Percentiles rank a stretch among this genome's conserved stretches.
Evolutionary conservation across 768 basidiomycete species (phyloP).

Genomic region (Rossbeevera mucosa): DNA sequence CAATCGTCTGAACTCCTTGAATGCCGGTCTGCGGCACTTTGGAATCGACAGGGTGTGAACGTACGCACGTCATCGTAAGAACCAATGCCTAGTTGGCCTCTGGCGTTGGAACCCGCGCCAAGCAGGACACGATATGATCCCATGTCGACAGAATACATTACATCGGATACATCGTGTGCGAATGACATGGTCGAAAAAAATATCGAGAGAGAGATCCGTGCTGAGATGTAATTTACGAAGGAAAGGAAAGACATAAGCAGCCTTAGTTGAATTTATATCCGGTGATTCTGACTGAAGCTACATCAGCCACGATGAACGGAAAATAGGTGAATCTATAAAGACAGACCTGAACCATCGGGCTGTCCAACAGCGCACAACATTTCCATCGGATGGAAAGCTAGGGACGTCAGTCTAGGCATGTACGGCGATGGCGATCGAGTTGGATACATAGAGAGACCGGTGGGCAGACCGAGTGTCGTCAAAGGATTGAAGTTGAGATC

Average conservation of each 20-base stretch:
- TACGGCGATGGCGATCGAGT: constrained; percentile 54
- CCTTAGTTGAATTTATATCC: constrained; percentile 48
- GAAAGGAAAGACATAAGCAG: not conserved
- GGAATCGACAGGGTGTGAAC: constrained; percentile 38
- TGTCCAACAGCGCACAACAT: constrained; percentile 77
- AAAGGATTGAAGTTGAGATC: constrained; percentile 22
- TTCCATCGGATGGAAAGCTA: constrained; percentile 81
- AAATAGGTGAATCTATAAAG: not conserved
- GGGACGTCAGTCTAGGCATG: constrained; percentile 57
- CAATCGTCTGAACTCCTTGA: not conserved
- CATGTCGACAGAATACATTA: not conserved
- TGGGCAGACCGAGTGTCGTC: constrained; percentile 47
- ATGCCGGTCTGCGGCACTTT: not conserved
- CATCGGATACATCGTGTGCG: constrained; percentile 11
- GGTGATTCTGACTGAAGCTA: constrained; percentile 46
- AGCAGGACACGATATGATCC: constrained; percentile 22
- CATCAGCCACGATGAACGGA: constrained; percentile 3
- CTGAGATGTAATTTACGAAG: constrained; percentile 10
- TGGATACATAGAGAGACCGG: constrained; percentile 53
- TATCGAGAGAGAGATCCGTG: constrained; percentile 10
- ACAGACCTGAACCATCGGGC: constrained; percentile 60
- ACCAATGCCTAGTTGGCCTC: constrained; percentile 43
- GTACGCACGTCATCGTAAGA: constrained; percentile 35
- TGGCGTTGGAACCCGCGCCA: constrained; percentile 47
- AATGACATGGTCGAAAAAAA: constrained; percentile 4